Evolutionary conservation across 495 filamentous ascomycete genomes (phyloP), one percentile per base, ranked within the genome.

Genomic region (Penicillium angulare): DNA sequence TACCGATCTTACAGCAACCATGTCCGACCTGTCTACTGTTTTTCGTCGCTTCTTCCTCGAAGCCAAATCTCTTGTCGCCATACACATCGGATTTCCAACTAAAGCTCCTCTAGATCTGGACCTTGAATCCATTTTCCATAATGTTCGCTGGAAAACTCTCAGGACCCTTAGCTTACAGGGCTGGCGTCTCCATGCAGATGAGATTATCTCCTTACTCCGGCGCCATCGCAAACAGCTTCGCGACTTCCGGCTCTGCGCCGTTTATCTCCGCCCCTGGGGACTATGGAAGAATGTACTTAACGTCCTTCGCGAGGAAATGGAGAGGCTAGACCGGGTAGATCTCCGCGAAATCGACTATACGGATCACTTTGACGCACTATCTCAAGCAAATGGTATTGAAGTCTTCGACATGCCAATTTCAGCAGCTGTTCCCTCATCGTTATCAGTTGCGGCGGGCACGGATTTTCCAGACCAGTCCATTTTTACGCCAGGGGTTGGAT

Each of bases 11-110:
- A 78, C 81, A 16, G 56, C 70, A 17, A 77, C 73, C 44, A 81
- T 87, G 68, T 60, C 61, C 5, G 66, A 74, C 47, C 66, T 88
- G 0, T 84, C 85, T 0, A 55, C 42, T 7, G 67, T 79, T 33
- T 86, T 85, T 52, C 69, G 68, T 43, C 73, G 66, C 9, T 76
- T 87, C 26, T 86, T 88, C 50, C 53, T 56, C 5, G 76, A 80
- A 15, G 83, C 86, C 2, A 74, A 67, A 36, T 81, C 82, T 35
- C 75, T 89, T 41, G 74, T 79, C 47, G 71, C 80, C n/a, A 73
- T 89, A 23, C 84, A 87, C 51, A 72, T 89, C 15, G 83, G 84
- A 5, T 89, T 87, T 51, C 79, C 79, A 4, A 69, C 76, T 17
- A 73, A 78, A 34, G 52, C 68, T 5, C 84, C 86, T 4, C 59